Evolutionary conservation across 2,329 filamentous ascomycete species (phyloP).

Genomic region (Domatiomyces catenatus): DNA sequence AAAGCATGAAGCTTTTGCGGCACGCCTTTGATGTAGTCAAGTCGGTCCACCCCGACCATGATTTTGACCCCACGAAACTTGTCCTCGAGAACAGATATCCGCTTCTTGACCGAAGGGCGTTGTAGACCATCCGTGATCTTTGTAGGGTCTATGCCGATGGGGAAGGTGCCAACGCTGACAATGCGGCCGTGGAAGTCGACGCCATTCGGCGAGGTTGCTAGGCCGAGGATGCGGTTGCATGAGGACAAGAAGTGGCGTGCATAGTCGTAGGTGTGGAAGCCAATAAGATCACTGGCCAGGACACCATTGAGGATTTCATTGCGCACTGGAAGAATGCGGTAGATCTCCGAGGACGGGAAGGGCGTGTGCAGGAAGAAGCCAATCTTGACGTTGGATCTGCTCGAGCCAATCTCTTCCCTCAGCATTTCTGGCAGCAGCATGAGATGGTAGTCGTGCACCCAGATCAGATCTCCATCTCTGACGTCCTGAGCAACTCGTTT

Average conservation of each 20-base stretch:
- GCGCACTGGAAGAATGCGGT: slow-evolving; percentile 82
- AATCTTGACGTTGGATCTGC: slow-evolving; percentile 85
- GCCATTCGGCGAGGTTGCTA: slow-evolving; percentile 70
- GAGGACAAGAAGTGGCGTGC: slow-evolving; percentile 94
- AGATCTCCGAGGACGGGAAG: slow-evolving; percentile 93
- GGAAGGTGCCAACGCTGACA: slow-evolving; percentile 85
- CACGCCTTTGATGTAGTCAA: slow-evolving; percentile 98
- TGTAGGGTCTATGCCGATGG: slow-evolving; percentile 93
- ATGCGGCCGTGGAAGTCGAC: slow-evolving; percentile 81
- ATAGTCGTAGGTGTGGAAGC: slow-evolving; percentile 98
- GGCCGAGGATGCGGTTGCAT: slow-evolving; percentile 73
- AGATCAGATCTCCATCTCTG: slow-evolving; percentile 84
- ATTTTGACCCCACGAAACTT: slow-evolving; percentile 95
- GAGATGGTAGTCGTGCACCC: slow-evolving; percentile 97
- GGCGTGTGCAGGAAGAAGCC: slow-evolving; percentile 97
- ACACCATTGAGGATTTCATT: slow-evolving; percentile 77
- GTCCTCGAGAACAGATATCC: slow-evolving; percentile 67
- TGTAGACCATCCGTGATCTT: slow-evolving; percentile 85
- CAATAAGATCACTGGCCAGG: slow-evolving; percentile 84
- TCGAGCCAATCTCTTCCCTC: slow-evolving; percentile 66
- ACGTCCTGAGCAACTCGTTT: slow-evolving; percentile 75
- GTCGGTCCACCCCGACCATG: slow-evolving; percentile 87
- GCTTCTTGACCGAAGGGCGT: slow-evolving; percentile 71
- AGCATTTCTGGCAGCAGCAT: slow-evolving; percentile 96
- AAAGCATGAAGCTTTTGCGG: slow-evolving; percentile 94